phyloP scores from a whole-genome alignment of 768 basidiomycete species.

The Leccinellum luteum region DNA sequence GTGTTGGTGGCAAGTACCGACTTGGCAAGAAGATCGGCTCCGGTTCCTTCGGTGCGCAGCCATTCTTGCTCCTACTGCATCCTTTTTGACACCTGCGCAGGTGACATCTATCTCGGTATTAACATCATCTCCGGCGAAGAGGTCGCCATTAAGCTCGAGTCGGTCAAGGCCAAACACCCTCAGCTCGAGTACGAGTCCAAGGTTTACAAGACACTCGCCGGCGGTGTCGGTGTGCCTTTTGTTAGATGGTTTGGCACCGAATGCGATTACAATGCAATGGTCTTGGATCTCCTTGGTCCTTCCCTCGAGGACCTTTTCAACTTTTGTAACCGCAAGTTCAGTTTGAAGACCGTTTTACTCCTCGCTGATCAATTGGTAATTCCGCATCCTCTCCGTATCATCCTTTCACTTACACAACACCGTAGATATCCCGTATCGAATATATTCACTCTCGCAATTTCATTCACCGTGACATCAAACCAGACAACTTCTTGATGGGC shows the following conservation, averaged over 20 bases:
- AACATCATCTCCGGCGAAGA: slow-evolving; percentile 99
- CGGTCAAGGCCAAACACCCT: slow-evolving; percentile 99
- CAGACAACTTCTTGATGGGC: slow-evolving; percentile 99
- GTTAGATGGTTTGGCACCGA: slow-evolving; percentile 94
- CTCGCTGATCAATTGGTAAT: slow-evolving; percentile 92
- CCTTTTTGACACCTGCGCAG: slow-evolving; percentile 38
- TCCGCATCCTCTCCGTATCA: background rate
- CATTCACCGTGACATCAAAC: slow-evolving; percentile 97
- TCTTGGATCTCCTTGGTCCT: slow-evolving; percentile 92
- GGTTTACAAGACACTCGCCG: slow-evolving; percentile 96
- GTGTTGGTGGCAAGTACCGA: slow-evolving; percentile 93
- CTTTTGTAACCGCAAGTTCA: slow-evolving; percentile 97
- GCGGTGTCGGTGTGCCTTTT: slow-evolving; percentile 98
- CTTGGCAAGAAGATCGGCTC: slow-evolving; percentile 99
- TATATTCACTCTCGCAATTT: slow-evolving; percentile 99
- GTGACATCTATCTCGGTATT: slow-evolving; percentile 98
- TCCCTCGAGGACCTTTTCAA: slow-evolving; percentile 91
- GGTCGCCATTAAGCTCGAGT: slow-evolving; percentile 99
- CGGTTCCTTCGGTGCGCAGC: slow-evolving; percentile 86
- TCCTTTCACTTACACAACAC: slow-evolving; percentile 41
- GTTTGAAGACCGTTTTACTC: slow-evolving; percentile 92
- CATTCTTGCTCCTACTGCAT: background rate
- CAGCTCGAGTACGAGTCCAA: slow-evolving; percentile 98
- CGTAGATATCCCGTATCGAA: slow-evolving; percentile 95
- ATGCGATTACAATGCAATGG: slow-evolving; percentile 99